Base-by-base conservation (phyloP, 1,284 basidiomycete genomes). In the Golubevia sp. region DNA sequence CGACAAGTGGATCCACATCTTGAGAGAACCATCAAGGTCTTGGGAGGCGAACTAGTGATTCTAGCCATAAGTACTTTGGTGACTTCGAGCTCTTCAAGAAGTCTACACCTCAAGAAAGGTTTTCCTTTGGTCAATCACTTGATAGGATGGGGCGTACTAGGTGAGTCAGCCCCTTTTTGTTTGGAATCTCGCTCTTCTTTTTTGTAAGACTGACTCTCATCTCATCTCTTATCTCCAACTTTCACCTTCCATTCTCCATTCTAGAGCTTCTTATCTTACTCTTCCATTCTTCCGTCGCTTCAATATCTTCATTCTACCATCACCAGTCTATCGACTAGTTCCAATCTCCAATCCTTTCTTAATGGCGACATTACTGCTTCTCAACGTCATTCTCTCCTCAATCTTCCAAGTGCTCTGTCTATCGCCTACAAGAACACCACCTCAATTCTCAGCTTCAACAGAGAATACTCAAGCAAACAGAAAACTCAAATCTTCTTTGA, bases 271-370 rank as follows among this genome's bases (percentile, higher is more conserved):
- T 23, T 71, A 68, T 34, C 55, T 74, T 8, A 51, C 63, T 0
- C 63, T 77, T 34, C 76, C 77, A 2, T 76, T 77, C 50, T 59
- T 59, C 2, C 67, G 74, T 13, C 77, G 79, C 34, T 77, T 77
- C 58, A 62, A 66, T 3, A 52, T 68, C 1, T 34, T 34, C 30
- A 34, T 95, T 95, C 84, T 95, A 94, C 82, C 94, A 11, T 92
- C 91, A 53, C 93, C 93, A 0, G 93, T 95, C 7, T 95, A 93
- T 76, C 90, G 93, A 2, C 86, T 95, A 13, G 90, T 94, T 62
- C 92, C 93, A 0, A 88, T 93, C 62, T 95, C 94, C 84, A 91
- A 88, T 68, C 93, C 93, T 0, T 94, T 94, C 84, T 87, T 92
- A 59, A 94, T 94, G 93, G 88, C 79, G 15, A 63, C 73, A 1